Evolutionary conservation across 2,329 filamentous ascomycete species (phyloP), one percentile per base, ranked within the genome.

Genomic region (Nemania diffusa): DNA sequence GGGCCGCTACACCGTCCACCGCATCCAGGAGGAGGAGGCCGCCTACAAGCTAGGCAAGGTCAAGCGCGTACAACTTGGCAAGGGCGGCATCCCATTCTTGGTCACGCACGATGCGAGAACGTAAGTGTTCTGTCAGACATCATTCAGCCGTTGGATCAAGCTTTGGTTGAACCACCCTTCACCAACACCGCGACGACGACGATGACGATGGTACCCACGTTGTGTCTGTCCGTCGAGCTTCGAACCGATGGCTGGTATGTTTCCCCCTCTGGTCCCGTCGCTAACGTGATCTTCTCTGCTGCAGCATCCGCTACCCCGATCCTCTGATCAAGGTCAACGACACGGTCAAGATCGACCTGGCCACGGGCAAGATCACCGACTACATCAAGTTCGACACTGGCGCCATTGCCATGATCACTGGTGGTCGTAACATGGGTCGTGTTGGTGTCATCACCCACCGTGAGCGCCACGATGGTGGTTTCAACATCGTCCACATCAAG

Each of bases 61-160:
- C 88, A 97, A 97, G 93, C 92, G 95, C 81, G 96, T 99, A 73
- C 96, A 99, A 89, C 90, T 99, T 80, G 96, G 96, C 89, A 95
- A 94, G 86, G 97, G 96, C 87, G 96, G 94, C 88, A 97, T 99
- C 91, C 96, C 96, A 97, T 99, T 97, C 94, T 97, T 98, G 94
- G 96, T 99, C 93, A 99, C 96, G 94, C 96, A 99, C 93, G 96
- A 99, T 96, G 96, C 96, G 87, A 92, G 96, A 94, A 99, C 96
- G 95, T 99, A 89, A 97, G 95, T 73, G 71, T 98, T 92, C 89
- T 91, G 86, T 90, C 87, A 89, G 86, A 92, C 92, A 93, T 97
- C 94, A 96, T 94, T 97, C 95, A 97, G 95, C 91, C 95, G 95
- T 97, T 97, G 95, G 93, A 95, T 93, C 93, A 97, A 96, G 92